A percentile compares a stretch with the other conserved stretches of the same genome.
phyloP scores from a whole-genome alignment of 2,329 filamentous ascomycete species.

The Colletotrichum australisinense region DNA sequence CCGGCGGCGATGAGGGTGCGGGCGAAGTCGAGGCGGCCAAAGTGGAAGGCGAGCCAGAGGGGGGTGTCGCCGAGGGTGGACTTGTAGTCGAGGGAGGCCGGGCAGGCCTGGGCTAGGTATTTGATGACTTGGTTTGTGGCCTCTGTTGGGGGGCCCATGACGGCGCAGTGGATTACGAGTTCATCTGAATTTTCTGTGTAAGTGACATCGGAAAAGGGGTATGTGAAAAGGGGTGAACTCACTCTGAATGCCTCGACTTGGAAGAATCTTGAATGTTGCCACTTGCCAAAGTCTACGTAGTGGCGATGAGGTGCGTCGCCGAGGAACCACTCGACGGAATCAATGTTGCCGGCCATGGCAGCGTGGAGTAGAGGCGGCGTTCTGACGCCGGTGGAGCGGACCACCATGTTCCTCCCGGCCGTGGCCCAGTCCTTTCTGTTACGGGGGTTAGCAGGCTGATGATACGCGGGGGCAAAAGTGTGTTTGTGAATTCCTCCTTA shows the following conservation, averaged over 20 bases:
- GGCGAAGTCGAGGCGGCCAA: constrained; percentile 64
- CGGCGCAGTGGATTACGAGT: constrained; percentile 74
- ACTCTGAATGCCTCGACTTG: constrained; percentile 70
- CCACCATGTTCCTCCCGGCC: constrained; percentile 62
- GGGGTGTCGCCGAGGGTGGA: constrained; percentile 71
- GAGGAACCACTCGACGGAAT: constrained; percentile 81
- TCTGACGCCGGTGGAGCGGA: constrained; percentile 52
- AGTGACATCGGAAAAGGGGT: constrained; percentile 24
- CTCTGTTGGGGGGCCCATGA: constrained; percentile 56
- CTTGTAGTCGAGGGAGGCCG: constrained; percentile 72
- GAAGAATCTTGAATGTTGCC: no score
- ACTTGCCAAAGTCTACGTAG: constrained; percentile 75
- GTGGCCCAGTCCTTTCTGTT: constrained; percentile 76
- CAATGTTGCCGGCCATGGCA: constrained; percentile 67
- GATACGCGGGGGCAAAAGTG: neutral
- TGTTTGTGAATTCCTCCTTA: constrained; percentile 37
- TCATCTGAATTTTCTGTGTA: constrained; percentile 57
- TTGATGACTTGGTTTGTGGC: constrained; percentile 67
- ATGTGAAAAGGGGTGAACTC: constrained; percentile 42
- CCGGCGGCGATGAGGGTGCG: constrained; percentile 74
- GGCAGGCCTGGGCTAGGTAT: constrained; percentile 73
- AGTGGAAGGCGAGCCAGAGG: constrained; percentile 72
- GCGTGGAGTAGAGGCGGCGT: constrained; percentile 72
- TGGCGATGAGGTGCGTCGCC: constrained; percentile 75
- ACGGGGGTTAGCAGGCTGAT: constrained; percentile 29